These are phyloP conservation scores for Agastache rugosa DNA, from an alignment of 257 asterid genomes.

Conservation along the genomic window DNA sequence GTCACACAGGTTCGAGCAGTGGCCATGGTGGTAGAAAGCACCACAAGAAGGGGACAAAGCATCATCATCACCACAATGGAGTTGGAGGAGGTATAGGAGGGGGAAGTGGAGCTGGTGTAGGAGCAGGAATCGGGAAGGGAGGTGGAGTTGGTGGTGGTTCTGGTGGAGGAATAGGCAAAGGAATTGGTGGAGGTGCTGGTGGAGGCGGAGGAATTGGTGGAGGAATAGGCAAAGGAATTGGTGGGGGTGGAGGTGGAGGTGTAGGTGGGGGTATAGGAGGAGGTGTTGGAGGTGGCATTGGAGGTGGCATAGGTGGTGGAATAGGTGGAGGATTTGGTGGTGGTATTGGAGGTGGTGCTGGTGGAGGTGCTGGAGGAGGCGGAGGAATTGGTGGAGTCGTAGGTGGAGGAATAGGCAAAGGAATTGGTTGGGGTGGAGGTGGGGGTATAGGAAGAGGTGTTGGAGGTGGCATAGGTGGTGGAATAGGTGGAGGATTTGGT, in stretches of 20 bases:
- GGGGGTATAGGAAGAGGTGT: neutral
- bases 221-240: constrained; percentile 22
- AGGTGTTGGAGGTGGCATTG: neutral
- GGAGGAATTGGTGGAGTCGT: constrained; percentile 27
- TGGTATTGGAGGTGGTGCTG: constrained; percentile 18
- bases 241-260: constrained; percentile 33
- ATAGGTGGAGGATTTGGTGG: constrained; percentile 7
- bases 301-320: neutral
- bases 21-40: constrained; percentile 30
- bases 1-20: neutral
- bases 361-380: constrained; percentile 1
- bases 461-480: constrained; percentile 3
- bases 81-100: constrained; percentile 36
- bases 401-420: neutral
- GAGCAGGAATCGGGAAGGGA: constrained; percentile 1
- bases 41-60: constrained; percentile 25
- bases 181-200: neutral
- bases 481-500: neutral
- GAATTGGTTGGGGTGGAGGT: constrained; percentile 20
- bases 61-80: constrained; percentile 31
- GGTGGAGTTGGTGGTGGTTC: constrained; percentile 16
- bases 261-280: constrained; percentile 22
- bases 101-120: constrained; percentile 4
- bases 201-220: neutral
- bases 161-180: constrained; percentile 6